phyloP scores from a whole-genome alignment of 2,329 filamentous ascomycete species.

The Bertia moriformis region DNA sequence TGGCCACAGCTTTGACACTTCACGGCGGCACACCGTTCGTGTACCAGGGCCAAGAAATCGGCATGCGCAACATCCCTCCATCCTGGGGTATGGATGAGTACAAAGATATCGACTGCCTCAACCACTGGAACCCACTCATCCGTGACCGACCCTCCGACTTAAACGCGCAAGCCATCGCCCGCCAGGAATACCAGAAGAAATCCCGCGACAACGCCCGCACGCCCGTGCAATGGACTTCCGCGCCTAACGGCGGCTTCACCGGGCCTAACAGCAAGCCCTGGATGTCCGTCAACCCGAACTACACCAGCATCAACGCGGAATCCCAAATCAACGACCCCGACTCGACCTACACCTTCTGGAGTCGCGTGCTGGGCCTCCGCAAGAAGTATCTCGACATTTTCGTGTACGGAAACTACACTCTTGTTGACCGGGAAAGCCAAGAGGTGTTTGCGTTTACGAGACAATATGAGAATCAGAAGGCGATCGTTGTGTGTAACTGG shows the following conservation, averaged over 20 bases:
- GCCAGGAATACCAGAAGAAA: conserved; percentile 37
- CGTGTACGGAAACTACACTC: conserved; percentile 42
- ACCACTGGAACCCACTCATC: conserved; percentile 27
- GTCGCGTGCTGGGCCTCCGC: conserved; percentile 33
- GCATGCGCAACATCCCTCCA: conserved; percentile 47
- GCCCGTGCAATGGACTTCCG: conserved; percentile 51
- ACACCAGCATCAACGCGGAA: conserved; percentile 37
- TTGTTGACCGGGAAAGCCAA: conserved; percentile 30
- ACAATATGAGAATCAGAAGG: conserved; percentile 11
- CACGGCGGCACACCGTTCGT: conserved; percentile 50
- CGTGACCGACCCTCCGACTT: conserved; percentile 17
- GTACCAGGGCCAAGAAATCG: conserved; percentile 59
- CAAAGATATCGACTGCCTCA: conserved; percentile 49
- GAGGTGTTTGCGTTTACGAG: conserved; percentile 29
- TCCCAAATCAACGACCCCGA: conserved; percentile 28
- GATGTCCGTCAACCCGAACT: conserved; percentile 44
- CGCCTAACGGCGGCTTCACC: conserved; percentile 46
- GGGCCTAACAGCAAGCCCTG: conserved; percentile 31
- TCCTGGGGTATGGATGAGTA: conserved; percentile 52
- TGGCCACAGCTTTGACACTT: conserved; percentile 38
- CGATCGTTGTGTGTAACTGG: conserved; percentile 20
- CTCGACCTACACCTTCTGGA: conserved; percentile 48
- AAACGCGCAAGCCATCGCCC: conserved; percentile 19
- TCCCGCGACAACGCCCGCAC: conserved; percentile 52
- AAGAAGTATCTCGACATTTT: conserved; percentile 42